These are phyloP conservation scores for Cercospora zeae-maydis DNA, from an alignment of 2,329 filamentous ascomycete genomes.

Conservation along the genomic window DNA sequence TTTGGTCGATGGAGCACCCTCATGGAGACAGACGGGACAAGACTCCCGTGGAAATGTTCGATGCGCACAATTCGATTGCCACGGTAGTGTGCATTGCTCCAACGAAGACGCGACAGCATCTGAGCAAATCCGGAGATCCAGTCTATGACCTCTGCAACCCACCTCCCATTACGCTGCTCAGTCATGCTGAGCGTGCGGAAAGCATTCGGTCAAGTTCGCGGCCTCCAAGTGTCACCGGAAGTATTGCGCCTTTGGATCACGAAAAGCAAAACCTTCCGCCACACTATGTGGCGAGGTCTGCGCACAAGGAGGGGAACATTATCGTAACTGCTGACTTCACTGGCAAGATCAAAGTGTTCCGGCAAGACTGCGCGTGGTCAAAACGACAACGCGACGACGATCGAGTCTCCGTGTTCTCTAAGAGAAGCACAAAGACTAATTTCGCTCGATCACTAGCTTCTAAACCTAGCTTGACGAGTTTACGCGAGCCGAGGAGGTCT, in stretches of 20 bases:
- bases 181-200: conserved; percentile 60
- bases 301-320: conserved; percentile 80
- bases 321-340: conserved; percentile 86
- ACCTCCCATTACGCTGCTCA: conserved; percentile 78
- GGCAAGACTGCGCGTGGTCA: conserved; percentile 83
- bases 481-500: conserved; percentile 32
- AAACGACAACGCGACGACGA: conserved; percentile 73
- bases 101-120: conserved; percentile 67
- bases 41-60: conserved; percentile 80
- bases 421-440: conserved; percentile 54
- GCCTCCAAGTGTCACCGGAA: conserved; percentile 44
- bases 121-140: conserved; percentile 80
- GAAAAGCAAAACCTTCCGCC: conserved; percentile 59
- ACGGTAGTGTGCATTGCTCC: conserved; percentile 88
- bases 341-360: conserved; percentile 88
- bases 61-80: conserved; percentile 83
- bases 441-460: conserved; percentile 46
- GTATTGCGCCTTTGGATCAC: conserved; percentile 33
- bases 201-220: conserved; percentile 44
- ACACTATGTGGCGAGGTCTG: conserved; percentile 70
- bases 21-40: conserved; percentile 72
- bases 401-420: conserved; percentile 70
- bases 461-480: conserved; percentile 35
- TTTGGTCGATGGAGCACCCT: conserved; percentile 68
- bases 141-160: conserved; percentile 97